Evolutionary conservation across 1,139 yeast genomes (phyloP).

Genomic region (Candida dubliniensis): DNA sequence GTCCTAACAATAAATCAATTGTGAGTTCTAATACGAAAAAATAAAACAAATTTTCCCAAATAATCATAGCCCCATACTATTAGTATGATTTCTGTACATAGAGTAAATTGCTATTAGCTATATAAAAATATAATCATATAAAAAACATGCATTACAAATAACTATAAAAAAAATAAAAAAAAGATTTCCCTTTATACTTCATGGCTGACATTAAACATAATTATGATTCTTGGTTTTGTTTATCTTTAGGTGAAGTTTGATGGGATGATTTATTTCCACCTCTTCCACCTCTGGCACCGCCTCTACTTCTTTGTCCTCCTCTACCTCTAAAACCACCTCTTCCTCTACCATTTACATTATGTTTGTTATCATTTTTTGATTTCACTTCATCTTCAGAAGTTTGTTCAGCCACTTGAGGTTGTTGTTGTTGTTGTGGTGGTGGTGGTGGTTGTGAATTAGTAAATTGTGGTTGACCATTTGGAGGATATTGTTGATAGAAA

Average conservation of each 20-base stretch:
- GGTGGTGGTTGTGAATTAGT: conserved; percentile 3
- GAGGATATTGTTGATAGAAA: conserved; percentile 23
- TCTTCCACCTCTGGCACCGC: conserved; percentile 24
- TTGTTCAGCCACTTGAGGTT: neutral
- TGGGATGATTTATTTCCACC: conserved; percentile 3
- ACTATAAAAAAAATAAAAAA: no score
- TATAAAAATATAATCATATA: no score
- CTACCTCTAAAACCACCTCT: conserved; percentile 23
- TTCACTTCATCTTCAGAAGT: neutral
- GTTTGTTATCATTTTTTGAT: neutral
- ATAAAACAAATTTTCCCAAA: no score
- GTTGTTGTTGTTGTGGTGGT: conserved; percentile 2
- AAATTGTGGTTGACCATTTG: conserved; percentile 1
- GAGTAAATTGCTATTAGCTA: no score
- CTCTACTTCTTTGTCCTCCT: conserved; percentile 3
- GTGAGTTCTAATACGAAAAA: no score
- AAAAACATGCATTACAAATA: no score
- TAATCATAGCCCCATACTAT: no score
- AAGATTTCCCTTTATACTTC: no score
- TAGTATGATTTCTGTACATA: no score
- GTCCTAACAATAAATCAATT: neutral
- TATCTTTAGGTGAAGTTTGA: no score
- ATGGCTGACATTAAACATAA: no score
- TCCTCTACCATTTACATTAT: conserved; percentile 17
- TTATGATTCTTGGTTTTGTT: no score